phyloP scores from a whole-genome alignment of 2,329 filamentous ascomycete species.

The Fusarium newnesense region DNA sequence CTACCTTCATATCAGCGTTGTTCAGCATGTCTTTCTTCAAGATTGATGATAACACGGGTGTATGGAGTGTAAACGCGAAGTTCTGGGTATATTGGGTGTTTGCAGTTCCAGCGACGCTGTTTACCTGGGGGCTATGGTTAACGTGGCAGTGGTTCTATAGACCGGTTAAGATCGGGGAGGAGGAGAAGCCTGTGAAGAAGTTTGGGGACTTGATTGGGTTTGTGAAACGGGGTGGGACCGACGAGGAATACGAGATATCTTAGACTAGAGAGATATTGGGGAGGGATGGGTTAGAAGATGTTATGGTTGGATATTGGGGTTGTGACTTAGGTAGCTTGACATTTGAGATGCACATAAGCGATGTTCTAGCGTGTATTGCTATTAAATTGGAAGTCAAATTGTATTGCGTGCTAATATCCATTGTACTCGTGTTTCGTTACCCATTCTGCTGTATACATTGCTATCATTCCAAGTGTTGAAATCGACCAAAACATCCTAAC shows the following conservation, averaged over 20 bases:
- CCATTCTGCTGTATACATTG: neutral
- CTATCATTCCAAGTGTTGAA: no score
- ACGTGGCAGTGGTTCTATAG: constrained; percentile 8
- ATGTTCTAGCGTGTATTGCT: neutral
- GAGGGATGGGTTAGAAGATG: no score
- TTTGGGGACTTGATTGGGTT: neutral
- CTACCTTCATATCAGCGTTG: constrained; percentile 61
- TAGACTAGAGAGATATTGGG: neutral
- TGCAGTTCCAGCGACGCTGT: constrained; percentile 44
- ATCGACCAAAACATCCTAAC: neutral
- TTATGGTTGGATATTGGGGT: neutral
- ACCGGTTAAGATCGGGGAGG: constrained; percentile 13
- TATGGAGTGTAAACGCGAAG: constrained; percentile 45
- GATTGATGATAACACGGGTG: constrained; percentile 31
- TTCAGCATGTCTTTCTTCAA: constrained; percentile 60
- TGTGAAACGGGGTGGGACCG: neutral
- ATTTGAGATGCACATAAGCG: neutral
- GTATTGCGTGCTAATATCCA: neutral
- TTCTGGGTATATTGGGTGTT: constrained; percentile 53
- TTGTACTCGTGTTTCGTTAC: neutral
- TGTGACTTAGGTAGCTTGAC: no score
- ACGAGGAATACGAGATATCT: neutral
- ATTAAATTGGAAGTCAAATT: neutral
- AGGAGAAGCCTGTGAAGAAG: neutral
- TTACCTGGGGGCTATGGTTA: constrained; percentile 38